These are phyloP conservation scores for Handroanthus guayacan DNA, from an alignment of 257 asterid genomes.

Conservation along the genomic window DNA sequence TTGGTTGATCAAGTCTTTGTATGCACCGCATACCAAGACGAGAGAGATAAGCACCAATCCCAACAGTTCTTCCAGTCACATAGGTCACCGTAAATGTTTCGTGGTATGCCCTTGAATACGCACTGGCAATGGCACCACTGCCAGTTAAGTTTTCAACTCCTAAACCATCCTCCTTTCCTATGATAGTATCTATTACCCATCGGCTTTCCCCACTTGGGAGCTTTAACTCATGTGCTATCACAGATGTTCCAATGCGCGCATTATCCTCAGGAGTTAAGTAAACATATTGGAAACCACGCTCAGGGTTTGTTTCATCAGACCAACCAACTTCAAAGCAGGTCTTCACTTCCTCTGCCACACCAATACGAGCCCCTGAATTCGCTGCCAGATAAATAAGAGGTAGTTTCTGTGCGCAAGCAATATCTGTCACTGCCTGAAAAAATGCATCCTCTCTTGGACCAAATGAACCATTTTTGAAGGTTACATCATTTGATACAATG, in stretches of 20 bases:
- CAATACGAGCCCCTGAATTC: slow-evolving; percentile 99
- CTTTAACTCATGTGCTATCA: slow-evolving; percentile 76
- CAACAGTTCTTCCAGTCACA: slow-evolving; percentile 95
- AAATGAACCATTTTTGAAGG: slow-evolving; percentile 92
- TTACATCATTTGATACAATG: slow-evolving; percentile 86
- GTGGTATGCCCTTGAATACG: slow-evolving; percentile 88
- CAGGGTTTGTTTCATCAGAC: slow-evolving; percentile 93
- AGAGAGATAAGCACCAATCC: slow-evolving; percentile 97
- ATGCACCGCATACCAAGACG: slow-evolving; percentile 99
- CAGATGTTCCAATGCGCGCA: slow-evolving; percentile 70
- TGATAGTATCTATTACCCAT: slow-evolving; percentile 89
- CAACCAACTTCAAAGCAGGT: slow-evolving; percentile 97
- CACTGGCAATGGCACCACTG: slow-evolving; percentile 98
- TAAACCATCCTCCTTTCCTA: slow-evolving; percentile 88
- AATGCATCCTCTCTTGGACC: slow-evolving; percentile 97
- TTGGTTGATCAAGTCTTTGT: slow-evolving; percentile 95
- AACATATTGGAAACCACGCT: slow-evolving; percentile 89
- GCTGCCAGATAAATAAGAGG: slow-evolving; percentile 97
- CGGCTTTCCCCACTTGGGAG: slow-evolving; percentile 77
- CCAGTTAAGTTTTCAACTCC: slow-evolving; percentile 92
- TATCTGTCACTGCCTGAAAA: slow-evolving; percentile 85
- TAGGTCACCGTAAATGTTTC: slow-evolving; percentile 94
- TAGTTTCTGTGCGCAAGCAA: slow-evolving; percentile 78
- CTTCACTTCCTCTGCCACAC: slow-evolving; percentile 96
- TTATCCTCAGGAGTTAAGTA: slow-evolving; percentile 90